Base-by-base conservation (phyloP, 495 filamentous ascomycete genomes). In the Friedmanniomyces endolithicus region DNA sequence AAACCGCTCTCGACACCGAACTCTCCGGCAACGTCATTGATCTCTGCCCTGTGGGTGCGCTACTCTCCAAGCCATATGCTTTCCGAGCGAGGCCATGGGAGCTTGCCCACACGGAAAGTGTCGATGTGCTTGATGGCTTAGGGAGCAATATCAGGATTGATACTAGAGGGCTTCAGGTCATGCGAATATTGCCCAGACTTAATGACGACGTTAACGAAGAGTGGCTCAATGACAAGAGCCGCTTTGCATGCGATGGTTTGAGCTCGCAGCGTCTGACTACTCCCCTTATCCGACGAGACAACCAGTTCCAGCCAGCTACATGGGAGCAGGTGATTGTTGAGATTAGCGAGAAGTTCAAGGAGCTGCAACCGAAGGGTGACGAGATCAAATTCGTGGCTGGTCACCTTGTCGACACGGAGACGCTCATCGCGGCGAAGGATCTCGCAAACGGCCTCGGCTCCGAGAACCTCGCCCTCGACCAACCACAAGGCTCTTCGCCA, bases 141-240 rank as follows among this genome's bases (percentile, higher is more conserved):
- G 92, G 92, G 50, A 97, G 92, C 24, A 92, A 90, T 66, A 92
- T 98, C 62, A 78, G 94, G 33, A 82, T 97, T 6, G 92, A 98
- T 68, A 81, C 87, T 40, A 78, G 92, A 60, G 92, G 92, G n/a
- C 70, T 96, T 63, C 88, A 96, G 70, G 89, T 98, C 35, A 95
- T 97, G 92, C 81, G 94, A 51, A 77, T 98, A 52, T 64, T 94
- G 17, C 92, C 92, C 16, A 78, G 92, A 61, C 77, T 97, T 48
- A 98, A 97, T 67, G 92, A 98, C 62, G 89, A 97, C 66, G 79
- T 98, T 57, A 98, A 98, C 68, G 92, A 98, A 71, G 92, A 97
- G 71, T 98, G 92, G 92, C 95, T 98, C 65, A 90, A 96, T 65
- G 92, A 98, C 74, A 98, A 98, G 75, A 84, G 88, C 22, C 79